Percentiles rank a stretch among this genome's conserved stretches.
Evolutionary conservation across 169 alveolate genomes (phyloP).

Genomic region (Toxoplasma gondii): DNA sequence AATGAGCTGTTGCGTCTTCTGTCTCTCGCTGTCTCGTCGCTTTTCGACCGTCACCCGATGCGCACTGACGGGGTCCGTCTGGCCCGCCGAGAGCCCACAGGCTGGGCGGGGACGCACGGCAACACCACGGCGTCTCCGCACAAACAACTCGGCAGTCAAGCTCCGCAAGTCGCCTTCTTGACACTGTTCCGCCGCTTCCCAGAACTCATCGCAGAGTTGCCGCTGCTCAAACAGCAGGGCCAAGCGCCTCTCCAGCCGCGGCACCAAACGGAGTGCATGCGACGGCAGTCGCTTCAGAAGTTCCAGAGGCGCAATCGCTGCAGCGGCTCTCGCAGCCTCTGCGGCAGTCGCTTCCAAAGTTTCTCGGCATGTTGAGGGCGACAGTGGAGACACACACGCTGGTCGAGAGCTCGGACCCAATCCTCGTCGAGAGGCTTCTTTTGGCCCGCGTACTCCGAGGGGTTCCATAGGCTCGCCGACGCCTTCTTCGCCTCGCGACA

Average conservation of each 20-base stretch:
- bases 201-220: constrained; percentile 1
- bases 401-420: not conserved
- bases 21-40: not conserved
- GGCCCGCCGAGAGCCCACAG: not conserved
- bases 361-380: not conserved
- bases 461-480: too few species aligned
- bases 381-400: not conserved
- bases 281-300: constrained; percentile 8
- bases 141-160: not conserved
- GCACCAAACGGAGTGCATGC: not conserved
- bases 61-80: not conserved
- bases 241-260: constrained; percentile 20
- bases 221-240: not conserved
- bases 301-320: constrained; percentile 18
- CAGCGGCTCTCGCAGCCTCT: constrained; percentile 24
- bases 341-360: not conserved
- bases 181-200: not conserved
- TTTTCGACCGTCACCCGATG: not conserved
- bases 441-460: not conserved
- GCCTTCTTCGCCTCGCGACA: too few species aligned
- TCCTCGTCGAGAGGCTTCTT: not conserved
- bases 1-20: not conserved
- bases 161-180: not conserved
- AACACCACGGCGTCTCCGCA: constrained; percentile 1
- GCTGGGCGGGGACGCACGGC: not conserved